These are phyloP conservation scores for Linum usitatissimum DNA, from an alignment of 345 rosid species.

Conservation along the genomic window DNA sequence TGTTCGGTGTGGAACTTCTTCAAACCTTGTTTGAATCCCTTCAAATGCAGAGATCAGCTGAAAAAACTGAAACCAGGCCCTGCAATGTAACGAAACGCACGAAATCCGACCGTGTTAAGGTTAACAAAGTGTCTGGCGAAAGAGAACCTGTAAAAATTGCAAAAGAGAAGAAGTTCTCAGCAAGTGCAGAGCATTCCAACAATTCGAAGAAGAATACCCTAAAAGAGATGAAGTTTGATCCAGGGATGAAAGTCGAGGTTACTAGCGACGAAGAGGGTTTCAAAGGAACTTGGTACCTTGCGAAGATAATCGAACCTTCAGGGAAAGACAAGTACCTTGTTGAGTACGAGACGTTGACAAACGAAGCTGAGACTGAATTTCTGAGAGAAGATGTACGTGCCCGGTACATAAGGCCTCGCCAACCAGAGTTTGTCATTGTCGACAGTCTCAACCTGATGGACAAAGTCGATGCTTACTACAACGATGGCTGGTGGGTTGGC, in stretches of 20 bases:
- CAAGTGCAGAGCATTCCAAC: no score
- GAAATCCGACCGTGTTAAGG: not conserved
- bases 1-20: no score
- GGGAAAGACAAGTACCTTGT: slow-evolving; percentile 43
- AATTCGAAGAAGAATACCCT: slow-evolving; percentile 3
- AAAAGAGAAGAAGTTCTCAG: no score
- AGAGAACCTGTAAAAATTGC: no score
- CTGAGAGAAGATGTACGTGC: slow-evolving; percentile 47
- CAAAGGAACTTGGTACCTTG: slow-evolving; percentile 78
- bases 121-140: no score
- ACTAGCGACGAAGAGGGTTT: slow-evolving; percentile 76
- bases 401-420: slow-evolving; percentile 60
- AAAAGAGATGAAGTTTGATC: slow-evolving; percentile 2
- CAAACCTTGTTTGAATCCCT: no score
- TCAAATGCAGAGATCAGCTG: no score
- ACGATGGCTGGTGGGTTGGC: slow-evolving; percentile 93
- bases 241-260: slow-evolving; percentile 45
- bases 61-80: no score
- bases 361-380: slow-evolving; percentile 55
- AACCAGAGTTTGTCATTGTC: slow-evolving; percentile 30
- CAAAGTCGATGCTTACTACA: slow-evolving; percentile 70
- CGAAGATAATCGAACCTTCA: slow-evolving; percentile 35
- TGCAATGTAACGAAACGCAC: no score
- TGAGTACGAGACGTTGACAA: slow-evolving; percentile 49
- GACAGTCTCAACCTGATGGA: slow-evolving; percentile 38